Base-by-base conservation (phyloP, 1,284 basidiomycete genomes). In the Melampsora larici-populina region DNA sequence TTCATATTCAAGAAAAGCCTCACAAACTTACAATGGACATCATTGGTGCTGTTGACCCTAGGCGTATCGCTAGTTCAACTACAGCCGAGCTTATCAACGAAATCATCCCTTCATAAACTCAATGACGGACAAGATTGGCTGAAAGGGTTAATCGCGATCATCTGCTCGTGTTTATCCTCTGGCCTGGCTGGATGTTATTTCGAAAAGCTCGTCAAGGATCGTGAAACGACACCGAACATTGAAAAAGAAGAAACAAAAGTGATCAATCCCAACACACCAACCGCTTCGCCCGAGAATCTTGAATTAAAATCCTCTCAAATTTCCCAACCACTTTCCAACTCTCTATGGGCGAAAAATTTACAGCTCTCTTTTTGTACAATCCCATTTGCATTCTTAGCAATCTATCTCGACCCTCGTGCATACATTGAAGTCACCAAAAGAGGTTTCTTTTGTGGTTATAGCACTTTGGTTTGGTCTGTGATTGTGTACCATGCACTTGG, bases 401-500 rank as follows among this genome's bases (percentile, higher is more conserved):
- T 74, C 64, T 74, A 66, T 58, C 46, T 74, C 24, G 49, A 66
- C 24, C 64, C 72, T 24, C 64, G 58, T 5, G 65, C 72, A 13
- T 63, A 62, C 1, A 26, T 17, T 49, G 36, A 74, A 26, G 29
- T 49, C 43, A 46, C 13, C 46, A 15, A 0, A 18, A 40, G 33
- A 11, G 72, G 72, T 9, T 74, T 74, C 31, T 74, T 65, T 36
- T 55, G n/a, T 55, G 72, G 72, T 26, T 74, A 66, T 46, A 8
- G 33, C 36, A 17, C 48, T 48, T n/a, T 55, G 5, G 72, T 74
- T 29, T 74, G 72, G 72, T 36, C 33, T 17, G 65, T 74, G 43
- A 58, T 74, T 48, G n/a, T 65, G n/a, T 74, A 74, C 26, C 72
- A 74, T 46, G 63, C 72, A 29, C 3, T 74, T 21, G 72, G 72